Percentiles rank a stretch among this genome's conserved stretches.
Conservation (phyloP, 169 alveolate species). For the Plasmodium malariae region DNA sequence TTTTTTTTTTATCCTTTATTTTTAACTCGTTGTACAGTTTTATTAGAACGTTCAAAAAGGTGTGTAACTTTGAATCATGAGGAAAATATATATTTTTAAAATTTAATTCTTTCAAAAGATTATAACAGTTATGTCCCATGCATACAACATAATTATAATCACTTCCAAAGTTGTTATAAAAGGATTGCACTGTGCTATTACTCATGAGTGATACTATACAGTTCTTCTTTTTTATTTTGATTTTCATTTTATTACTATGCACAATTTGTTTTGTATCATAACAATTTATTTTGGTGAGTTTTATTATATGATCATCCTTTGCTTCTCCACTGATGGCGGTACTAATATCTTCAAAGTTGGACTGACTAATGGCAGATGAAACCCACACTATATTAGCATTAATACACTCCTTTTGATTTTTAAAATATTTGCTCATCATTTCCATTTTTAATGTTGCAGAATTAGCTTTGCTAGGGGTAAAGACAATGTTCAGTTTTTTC, state of each 20-base stretch:
- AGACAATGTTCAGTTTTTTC: conserved; percentile 18
- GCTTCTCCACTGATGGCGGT: neutral
- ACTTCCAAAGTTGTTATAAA: conserved; percentile 54
- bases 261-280: conserved; percentile 40
- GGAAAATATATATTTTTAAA: conserved; percentile 53
- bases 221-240: neutral
- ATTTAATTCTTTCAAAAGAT: conserved; percentile 48
- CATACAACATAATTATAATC: conserved; percentile 36
- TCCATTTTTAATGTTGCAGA: conserved; percentile 25
- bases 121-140: conserved; percentile 45
- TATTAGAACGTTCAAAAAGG: conserved; percentile 28
- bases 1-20: neutral
- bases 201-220: conserved; percentile 63
- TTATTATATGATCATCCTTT: neutral
- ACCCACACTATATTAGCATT: conserved; percentile 18
- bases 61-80: conserved; percentile 26
- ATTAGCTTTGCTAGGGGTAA: conserved; percentile 58
- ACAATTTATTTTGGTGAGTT: conserved; percentile 17
- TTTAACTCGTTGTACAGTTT: conserved; percentile 19
- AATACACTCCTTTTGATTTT: neutral
- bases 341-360: conserved; percentile 3
- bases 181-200: conserved; percentile 50
- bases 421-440: neutral
- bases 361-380: conserved; percentile 33
- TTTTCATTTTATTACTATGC: conserved; percentile 5